Evolutionary conservation across 768 basidiomycete species (phyloP).

Genomic region (Termitomyces sp.): DNA sequence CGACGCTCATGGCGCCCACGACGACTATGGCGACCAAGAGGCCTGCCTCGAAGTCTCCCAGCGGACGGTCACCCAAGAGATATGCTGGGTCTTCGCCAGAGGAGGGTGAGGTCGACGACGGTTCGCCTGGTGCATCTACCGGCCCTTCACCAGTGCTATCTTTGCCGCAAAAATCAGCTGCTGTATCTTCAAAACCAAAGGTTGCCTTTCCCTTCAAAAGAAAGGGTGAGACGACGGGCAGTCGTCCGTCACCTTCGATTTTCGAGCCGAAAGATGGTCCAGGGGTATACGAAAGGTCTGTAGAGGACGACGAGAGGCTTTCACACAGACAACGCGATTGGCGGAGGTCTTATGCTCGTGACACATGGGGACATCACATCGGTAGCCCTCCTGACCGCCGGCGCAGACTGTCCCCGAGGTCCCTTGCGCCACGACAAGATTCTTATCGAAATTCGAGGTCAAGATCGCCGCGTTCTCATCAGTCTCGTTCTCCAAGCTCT

Average conservation of each 20-base stretch:
- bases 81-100: constrained; percentile 64
- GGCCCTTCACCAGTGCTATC: constrained; percentile 19
- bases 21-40: constrained; percentile 48
- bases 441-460: constrained; percentile 19
- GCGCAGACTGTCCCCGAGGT: constrained; percentile 12
- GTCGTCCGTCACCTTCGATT: constrained; percentile 5
- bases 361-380: constrained; percentile 33
- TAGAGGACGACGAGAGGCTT: constrained; percentile 38
- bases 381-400: constrained; percentile 17
- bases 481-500: constrained; percentile 30
- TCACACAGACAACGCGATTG: constrained; percentile 25
- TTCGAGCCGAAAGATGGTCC: constrained; percentile 17
- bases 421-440: constrained; percentile 17
- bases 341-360: constrained; percentile 15
- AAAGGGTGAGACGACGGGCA: constrained; percentile 24
- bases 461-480: constrained; percentile 20
- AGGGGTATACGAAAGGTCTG: constrained; percentile 31
- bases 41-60: constrained; percentile 48
- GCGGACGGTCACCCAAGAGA: constrained; percentile 49
- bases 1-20: constrained; percentile 18
- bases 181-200: constrained; percentile 30
- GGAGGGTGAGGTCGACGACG: constrained; percentile 79
- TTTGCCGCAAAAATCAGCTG: constrained; percentile 28
- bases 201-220: constrained; percentile 78
- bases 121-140: constrained; percentile 15